A percentile compares a stretch with the other conserved stretches of the same genome.
Conservation (phyloP, 2,329 filamentous ascomycete genomes). For the Rhynchosporium secalis region DNA sequence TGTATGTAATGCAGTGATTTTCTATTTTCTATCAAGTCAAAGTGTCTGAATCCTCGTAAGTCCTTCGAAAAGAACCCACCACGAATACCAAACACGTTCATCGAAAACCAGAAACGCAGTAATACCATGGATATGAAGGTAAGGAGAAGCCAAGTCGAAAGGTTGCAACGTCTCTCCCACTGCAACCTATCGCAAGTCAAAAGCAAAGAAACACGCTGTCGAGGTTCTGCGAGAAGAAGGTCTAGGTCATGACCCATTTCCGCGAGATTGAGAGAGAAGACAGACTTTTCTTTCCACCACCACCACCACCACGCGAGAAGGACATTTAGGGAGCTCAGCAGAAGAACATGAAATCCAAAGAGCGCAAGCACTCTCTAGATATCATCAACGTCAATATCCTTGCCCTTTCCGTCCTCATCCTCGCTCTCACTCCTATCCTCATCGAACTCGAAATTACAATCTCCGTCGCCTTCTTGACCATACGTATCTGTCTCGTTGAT, state of each 20-base stretch:
- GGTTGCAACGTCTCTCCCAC: constrained; percentile 53
- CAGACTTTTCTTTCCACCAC: constrained; percentile 49
- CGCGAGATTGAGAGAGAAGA: constrained; percentile 63
- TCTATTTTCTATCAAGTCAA: constrained; percentile 33
- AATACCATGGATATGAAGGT: constrained; percentile 12
- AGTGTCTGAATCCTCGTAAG: constrained; percentile 17
- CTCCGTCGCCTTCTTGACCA: constrained; percentile 87
- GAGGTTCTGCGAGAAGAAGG: constrained; percentile 37
- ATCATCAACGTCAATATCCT: constrained; percentile 93
- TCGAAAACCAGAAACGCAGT: constrained; percentile 9
- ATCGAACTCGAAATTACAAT: constrained; percentile 98
- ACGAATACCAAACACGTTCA: constrained; percentile 1
- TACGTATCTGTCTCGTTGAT: constrained; percentile 99
- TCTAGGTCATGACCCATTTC: constrained; percentile 32
- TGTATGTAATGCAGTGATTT: constrained; percentile 21
- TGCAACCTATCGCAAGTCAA: constrained; percentile 35
- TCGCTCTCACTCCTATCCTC: constrained; percentile 73
- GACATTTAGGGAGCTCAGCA: not conserved
- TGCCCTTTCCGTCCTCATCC: constrained; percentile 58
- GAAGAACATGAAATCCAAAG: not conserved
- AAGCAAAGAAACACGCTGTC: constrained; percentile 40
- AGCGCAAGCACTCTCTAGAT: constrained; percentile 59
- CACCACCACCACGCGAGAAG: constrained; percentile 2
- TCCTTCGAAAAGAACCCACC: constrained; percentile 1
- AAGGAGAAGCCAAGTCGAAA: constrained; percentile 32